Percentiles rank a stretch among this genome's conserved stretches.
Conservation (phyloP, 768 basidiomycete genomes). For the Fibroporia radiculosa region DNA sequence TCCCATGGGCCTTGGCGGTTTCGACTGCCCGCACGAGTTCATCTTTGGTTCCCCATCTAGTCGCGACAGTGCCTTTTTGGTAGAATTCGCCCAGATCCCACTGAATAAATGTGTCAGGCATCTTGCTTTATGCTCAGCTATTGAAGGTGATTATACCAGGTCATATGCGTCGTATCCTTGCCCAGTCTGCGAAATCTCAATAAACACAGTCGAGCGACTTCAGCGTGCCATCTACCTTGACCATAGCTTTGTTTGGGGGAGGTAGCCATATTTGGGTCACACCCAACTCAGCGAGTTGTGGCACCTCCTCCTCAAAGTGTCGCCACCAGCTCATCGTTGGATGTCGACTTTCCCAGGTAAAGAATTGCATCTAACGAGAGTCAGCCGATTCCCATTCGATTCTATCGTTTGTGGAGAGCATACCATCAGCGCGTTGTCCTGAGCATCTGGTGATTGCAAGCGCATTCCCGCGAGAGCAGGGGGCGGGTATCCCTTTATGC, state of each 20-base stretch:
- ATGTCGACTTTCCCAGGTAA: constrained; percentile 68
- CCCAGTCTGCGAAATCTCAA: constrained; percentile 38
- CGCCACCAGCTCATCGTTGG: constrained; percentile 71
- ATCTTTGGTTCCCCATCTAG: constrained; percentile 84
- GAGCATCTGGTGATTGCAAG: constrained; percentile 40
- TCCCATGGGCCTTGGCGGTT: constrained; percentile 56
- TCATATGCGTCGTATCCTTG: constrained; percentile 86
- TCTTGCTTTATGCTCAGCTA: not conserved
- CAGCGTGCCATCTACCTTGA: constrained; percentile 33
- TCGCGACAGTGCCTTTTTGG: constrained; percentile 61
- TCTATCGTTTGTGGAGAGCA: constrained; percentile 9
- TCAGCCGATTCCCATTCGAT: not conserved
- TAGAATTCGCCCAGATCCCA: constrained; percentile 87
- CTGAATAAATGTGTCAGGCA: no score
- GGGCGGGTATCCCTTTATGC: constrained; percentile 7
- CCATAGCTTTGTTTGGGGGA: constrained; percentile 74
- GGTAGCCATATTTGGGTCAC: constrained; percentile 82
- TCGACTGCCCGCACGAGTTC: constrained; percentile 67
- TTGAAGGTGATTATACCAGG: constrained; percentile 39
- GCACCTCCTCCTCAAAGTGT: constrained; percentile 60
- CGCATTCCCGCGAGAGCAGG: constrained; percentile 54
- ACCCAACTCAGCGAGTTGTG: constrained; percentile 55
- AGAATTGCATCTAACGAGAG: constrained; percentile 61
- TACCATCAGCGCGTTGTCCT: constrained; percentile 65
- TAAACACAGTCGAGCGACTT: not conserved